Conservation (phyloP, 176 grass and related monocot genomes). For the Dactylis glomerata region DNA sequence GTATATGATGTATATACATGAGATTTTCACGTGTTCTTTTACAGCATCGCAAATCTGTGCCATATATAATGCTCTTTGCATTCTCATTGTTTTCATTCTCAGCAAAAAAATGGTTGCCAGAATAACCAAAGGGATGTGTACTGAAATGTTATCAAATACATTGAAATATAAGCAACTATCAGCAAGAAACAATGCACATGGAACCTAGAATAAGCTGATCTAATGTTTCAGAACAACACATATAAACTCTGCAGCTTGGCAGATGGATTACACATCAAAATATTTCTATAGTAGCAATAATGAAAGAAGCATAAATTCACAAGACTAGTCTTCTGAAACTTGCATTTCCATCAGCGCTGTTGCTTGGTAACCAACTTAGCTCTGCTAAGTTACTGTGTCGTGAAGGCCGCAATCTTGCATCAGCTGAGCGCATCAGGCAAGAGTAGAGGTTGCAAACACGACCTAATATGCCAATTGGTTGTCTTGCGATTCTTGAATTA, state of each 20-base stretch:
- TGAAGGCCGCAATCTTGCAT: not conserved
- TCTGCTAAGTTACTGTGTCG: not conserved
- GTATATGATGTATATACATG: not conserved
- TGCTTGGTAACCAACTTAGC: not conserved
- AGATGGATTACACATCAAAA: not conserved
- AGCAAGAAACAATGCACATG: not conserved
- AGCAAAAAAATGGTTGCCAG: not conserved
- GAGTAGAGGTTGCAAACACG: not conserved
- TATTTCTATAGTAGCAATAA: not conserved
- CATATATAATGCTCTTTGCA: not conserved
- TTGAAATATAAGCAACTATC: not conserved
- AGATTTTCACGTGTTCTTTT: not conserved
- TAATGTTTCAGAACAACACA: not conserved
- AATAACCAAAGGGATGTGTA: conserved; percentile 6
- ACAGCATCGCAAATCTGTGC: not conserved
- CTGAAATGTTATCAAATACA: not conserved
- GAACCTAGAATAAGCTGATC: conserved; percentile 8
- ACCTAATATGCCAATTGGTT: not conserved
- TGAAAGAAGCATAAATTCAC: conserved; percentile 7
- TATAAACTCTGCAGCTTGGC: not conserved
- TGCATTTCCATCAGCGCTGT: not conserved
- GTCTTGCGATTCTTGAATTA: not conserved
- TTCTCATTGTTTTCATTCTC: not conserved
- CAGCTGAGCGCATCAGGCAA: not conserved
- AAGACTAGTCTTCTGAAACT: not conserved